Evolutionary conservation across 2,329 filamentous ascomycete species (phyloP), one percentile per base, ranked within the genome.

Genomic region (Neofusicoccum sp.): DNA sequence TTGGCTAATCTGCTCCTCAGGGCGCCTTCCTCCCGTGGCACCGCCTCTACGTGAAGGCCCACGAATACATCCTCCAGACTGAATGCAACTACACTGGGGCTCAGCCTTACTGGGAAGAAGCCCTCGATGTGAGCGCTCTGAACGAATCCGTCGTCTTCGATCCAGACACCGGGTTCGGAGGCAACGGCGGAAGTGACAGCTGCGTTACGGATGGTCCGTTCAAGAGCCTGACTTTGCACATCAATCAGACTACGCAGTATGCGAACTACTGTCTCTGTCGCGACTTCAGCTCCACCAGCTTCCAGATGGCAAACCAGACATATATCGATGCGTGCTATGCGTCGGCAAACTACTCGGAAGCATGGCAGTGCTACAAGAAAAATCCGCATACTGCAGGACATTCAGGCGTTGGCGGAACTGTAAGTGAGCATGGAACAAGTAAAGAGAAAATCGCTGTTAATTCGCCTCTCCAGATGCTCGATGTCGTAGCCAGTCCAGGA

Each of bases 11-110:
- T 3, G 1, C 2, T 2, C 5, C 4, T 4, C 28, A 56, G 51
- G 51, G 51, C n/a, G 51, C 51, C 63, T 78, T 80, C 66, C 67
- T 80, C 40, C 70, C 73, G 28, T 79, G 78, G 77, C 79, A 80
- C 61, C 73, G 79, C 41, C 76, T 77, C 62, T 79, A 74, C 64
- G 68, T 75, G 44, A 73, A 69, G 58, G 67, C 75, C 14, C 80
- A 76, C 61, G 79, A 81, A 63, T 67, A 75, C 61, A 76, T 75
- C 28, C 70, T 81, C 4, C 66, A 76, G 2, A 69, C 74, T n/a
- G 76, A 78, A 57, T 81, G 79, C 60, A 75, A 75, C 16, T 81
- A 80, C 64, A 72, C 65, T 1, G 79, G 78, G 12, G 69, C 71
- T 4, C 74, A 79, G 58, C 78, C 78, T n/a, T 63, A 62, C 53